Base-by-base conservation (phyloP, 1,284 basidiomycete genomes). In the Moesziomyces antarcticus region DNA sequence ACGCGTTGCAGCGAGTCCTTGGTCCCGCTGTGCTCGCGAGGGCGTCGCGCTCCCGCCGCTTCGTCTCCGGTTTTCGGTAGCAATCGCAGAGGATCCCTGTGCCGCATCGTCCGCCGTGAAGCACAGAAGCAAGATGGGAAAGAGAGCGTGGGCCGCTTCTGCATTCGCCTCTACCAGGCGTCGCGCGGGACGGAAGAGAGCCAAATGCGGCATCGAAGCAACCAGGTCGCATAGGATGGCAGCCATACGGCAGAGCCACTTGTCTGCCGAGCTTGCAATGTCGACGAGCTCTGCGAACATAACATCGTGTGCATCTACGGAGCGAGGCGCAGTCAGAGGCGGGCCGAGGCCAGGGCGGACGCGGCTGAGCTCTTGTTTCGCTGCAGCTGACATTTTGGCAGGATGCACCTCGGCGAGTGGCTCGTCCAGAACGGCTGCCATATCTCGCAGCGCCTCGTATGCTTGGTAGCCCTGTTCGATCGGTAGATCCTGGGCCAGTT, bases 121-220 rank as follows among this genome's bases (percentile, higher is more conserved):
- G 37, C 48, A 60, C 76, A 93, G 90, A 3, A 95, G 89, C 22
- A 97, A 86, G 22, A 91, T 84, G 0, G 94, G 93, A 5, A 95
- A 86, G 18, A 91, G 85, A 46, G 89, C 85, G 63, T 89, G 87
- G 0, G 92, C 90, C 59, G 94, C 91, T 1, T 80, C 75, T 0
- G 86, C 73, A 63, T 91, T 88, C 1, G 86, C 84, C 40, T 85
- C 82, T 6, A 94, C 84, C 37, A 94, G 87, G 5, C 87, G 85
- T 1, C 85, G 83, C 0, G 96, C 84, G 53, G 92, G 90, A 13
- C 87, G 87, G 77, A 90, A 97, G 83, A 94, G 76, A 64, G 91
- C 89, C 3, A 85, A 80, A 1, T 76, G 73, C 20, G 7, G 8
- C 5, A 42, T 18, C 24, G 46, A 46, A 2, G 88, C 87, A 2